Percentiles rank a stretch among this genome's conserved stretches.
Evolutionary conservation across 768 basidiomycete species (phyloP).

Genomic region (Rhizopogon rudus): DNA sequence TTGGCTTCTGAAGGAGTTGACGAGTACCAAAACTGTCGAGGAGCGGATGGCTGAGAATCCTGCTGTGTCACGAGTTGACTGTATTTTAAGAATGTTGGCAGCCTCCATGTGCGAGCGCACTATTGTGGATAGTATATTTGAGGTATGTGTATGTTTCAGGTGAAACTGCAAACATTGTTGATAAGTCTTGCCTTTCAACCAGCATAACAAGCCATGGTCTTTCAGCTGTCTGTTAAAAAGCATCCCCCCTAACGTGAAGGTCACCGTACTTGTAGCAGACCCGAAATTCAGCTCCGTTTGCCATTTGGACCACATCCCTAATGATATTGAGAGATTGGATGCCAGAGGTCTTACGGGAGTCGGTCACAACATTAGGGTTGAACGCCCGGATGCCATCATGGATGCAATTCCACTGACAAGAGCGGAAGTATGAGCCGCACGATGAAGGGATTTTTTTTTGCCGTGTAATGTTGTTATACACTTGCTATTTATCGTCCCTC

Average conservation of each 20-base stretch:
- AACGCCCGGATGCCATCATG: no score
- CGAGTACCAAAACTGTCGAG: neutral
- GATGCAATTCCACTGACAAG: no score
- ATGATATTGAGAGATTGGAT: no score
- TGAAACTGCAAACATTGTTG: no score
- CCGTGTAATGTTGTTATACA: no score
- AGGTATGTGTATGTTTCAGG: neutral
- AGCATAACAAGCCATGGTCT: constrained; percentile 13
- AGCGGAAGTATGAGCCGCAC: no score
- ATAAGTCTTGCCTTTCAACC: neutral
- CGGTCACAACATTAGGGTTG: no score
- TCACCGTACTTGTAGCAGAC: constrained; percentile 13
- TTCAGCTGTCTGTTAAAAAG: constrained; percentile 7
- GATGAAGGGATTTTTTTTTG: no score
- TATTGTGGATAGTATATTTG: neutral
- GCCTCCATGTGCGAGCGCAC: neutral
- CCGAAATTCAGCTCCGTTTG: constrained; percentile 1
- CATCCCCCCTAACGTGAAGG: constrained; percentile 8
- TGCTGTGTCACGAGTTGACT: neutral
- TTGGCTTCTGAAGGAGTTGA: neutral
- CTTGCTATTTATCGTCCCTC: no score
- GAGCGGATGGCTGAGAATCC: neutral
- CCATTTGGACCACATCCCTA: constrained; percentile 3
- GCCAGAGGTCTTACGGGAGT: no score
- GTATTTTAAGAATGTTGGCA: neutral